A percentile compares a stretch with the other conserved stretches of the same genome.
phyloP scores from a whole-genome alignment of 2,329 filamentous ascomycete species.

The Aspergillus sp. region DNA sequence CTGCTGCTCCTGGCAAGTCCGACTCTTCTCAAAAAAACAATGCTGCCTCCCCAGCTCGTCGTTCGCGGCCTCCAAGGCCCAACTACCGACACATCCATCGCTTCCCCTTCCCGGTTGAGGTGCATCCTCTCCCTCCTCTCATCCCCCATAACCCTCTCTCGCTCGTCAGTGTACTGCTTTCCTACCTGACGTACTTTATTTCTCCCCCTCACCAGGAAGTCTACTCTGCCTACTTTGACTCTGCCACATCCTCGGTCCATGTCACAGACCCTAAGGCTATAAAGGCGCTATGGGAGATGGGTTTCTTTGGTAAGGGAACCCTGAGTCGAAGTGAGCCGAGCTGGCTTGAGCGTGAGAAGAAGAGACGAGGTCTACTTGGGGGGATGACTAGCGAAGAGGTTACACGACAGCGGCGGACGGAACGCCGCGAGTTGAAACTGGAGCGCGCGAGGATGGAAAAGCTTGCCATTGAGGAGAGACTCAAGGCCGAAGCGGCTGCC shows the following conservation, averaged over 20 bases:
- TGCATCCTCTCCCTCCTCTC: conserved; percentile 82
- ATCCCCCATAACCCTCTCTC: conserved; percentile 93
- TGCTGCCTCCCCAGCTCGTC: conserved; percentile 25
- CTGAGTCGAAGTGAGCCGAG: conserved; percentile 92
- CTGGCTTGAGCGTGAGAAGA: conserved; percentile 83
- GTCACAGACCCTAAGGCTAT: conserved; percentile 75
- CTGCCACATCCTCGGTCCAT: conserved; percentile 78
- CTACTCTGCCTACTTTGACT: conserved; percentile 78
- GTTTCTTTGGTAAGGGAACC: conserved; percentile 94
- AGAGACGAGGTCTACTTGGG: conserved; percentile 65
- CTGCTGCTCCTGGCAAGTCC: conserved; percentile 17
- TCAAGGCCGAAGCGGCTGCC: conserved; percentile 55
- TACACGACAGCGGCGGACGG: conserved; percentile 74
- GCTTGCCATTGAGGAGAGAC: conserved; percentile 75
- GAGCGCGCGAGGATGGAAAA: conserved; percentile 87
- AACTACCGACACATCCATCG: conserved; percentile 78
- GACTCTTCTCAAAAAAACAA: conserved; percentile 20
- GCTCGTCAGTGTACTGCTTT: conserved; percentile 74
- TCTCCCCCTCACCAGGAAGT: conserved; percentile 61
- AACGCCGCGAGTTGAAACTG: conserved; percentile 82
- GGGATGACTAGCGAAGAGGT: conserved; percentile 77
- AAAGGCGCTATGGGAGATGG: conserved; percentile 87
- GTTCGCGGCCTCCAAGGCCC: conserved; percentile 39
- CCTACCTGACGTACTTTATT: conserved; percentile 73
- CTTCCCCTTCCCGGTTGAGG: conserved; percentile 75